Percentiles rank a stretch among this genome's conserved stretches.
Conservation (phyloP, 2,329 filamentous ascomycete genomes). For the Stachybotrys chlorohalonatus region DNA sequence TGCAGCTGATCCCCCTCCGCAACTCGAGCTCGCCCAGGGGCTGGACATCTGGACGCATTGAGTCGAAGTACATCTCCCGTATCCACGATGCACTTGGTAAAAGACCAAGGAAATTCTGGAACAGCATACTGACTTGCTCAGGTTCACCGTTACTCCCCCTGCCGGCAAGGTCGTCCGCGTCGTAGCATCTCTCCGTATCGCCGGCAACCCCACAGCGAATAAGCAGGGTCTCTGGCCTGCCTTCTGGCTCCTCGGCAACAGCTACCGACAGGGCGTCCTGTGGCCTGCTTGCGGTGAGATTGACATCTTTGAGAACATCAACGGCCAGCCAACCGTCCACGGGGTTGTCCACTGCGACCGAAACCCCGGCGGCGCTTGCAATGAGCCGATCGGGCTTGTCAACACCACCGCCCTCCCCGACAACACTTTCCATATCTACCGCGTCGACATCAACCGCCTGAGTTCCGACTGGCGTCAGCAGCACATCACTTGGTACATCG, state of each 20-base stretch:
- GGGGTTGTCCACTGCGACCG: constrained; percentile 32
- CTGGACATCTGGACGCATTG: constrained; percentile 35
- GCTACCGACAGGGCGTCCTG: constrained; percentile 24
- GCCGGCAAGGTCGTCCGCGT: constrained; percentile 24
- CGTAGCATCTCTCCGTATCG: constrained; percentile 31
- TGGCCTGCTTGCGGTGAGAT: constrained; percentile 36
- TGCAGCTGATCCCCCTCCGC: constrained; percentile 33
- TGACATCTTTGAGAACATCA: constrained; percentile 33
- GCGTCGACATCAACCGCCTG: constrained; percentile 32
- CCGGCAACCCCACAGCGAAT: constrained; percentile 17
- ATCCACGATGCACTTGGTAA: background rate
- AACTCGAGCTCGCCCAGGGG: constrained; percentile 13
- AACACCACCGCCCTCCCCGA: constrained; percentile 19
- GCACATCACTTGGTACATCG: constrained; percentile 31
- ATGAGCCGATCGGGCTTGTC: constrained; percentile 28
- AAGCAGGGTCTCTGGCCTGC: constrained; percentile 37
- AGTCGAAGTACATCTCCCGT: constrained; percentile 22
- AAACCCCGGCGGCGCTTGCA: constrained; percentile 29
- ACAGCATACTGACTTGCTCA: background rate
- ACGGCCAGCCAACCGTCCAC: constrained; percentile 28
- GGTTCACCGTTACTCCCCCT: constrained; percentile 25
- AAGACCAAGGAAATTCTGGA: background rate
- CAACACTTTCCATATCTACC: constrained; percentile 30
- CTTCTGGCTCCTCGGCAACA: constrained; percentile 35
- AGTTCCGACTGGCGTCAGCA: constrained; percentile 29